Evolutionary conservation across 2,329 filamentous ascomycete genomes (phyloP).

Genomic region (Lasiodiplodia theobromae): DNA sequence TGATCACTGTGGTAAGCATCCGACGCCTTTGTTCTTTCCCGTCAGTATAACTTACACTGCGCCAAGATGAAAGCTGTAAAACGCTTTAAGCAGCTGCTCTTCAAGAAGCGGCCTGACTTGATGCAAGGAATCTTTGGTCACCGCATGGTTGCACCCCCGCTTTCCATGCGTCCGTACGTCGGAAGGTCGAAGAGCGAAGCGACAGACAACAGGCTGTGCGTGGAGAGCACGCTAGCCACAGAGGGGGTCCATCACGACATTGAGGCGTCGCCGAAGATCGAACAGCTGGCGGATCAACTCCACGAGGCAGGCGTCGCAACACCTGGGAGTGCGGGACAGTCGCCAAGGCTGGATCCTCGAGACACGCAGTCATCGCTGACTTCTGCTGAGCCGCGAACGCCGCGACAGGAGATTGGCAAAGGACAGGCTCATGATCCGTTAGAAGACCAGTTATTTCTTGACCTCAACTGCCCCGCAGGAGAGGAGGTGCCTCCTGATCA

Average conservation of each 20-base stretch:
- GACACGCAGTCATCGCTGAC: slow-evolving; percentile 6
- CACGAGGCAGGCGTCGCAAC: slow-evolving; percentile 30
- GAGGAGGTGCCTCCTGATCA: slow-evolving; percentile 44
- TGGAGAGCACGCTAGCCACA: slow-evolving; percentile 59
- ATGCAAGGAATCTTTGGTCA: slow-evolving; percentile 68
- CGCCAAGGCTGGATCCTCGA: slow-evolving; percentile 17
- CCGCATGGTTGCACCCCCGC: slow-evolving; percentile 65
- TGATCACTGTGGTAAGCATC: slow-evolving; percentile 76
- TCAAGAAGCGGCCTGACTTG: slow-evolving; percentile 60
- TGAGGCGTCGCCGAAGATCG: slow-evolving; percentile 42
- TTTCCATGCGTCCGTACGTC: slow-evolving; percentile 55
- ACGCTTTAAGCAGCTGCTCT: slow-evolving; percentile 80
- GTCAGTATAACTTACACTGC: not conserved
- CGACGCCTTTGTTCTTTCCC: not conserved
- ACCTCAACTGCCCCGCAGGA: slow-evolving; percentile 71
- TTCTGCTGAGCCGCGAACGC: slow-evolving; percentile 15
- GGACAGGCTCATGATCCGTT: slow-evolving; percentile 70
- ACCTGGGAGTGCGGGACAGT: slow-evolving; percentile 13
- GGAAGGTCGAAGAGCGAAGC: slow-evolving; percentile 59
- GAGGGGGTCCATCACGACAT: slow-evolving; percentile 62
- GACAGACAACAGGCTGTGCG: slow-evolving; percentile 57
- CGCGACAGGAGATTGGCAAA: slow-evolving; percentile 42
- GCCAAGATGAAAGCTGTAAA: slow-evolving; percentile 84
- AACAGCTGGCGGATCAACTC: slow-evolving; percentile 37
- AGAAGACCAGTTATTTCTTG: slow-evolving; percentile 73